phyloP scores from a whole-genome alignment of 805 yeast genomes.

The Saccharomycopsis babjevae region DNA sequence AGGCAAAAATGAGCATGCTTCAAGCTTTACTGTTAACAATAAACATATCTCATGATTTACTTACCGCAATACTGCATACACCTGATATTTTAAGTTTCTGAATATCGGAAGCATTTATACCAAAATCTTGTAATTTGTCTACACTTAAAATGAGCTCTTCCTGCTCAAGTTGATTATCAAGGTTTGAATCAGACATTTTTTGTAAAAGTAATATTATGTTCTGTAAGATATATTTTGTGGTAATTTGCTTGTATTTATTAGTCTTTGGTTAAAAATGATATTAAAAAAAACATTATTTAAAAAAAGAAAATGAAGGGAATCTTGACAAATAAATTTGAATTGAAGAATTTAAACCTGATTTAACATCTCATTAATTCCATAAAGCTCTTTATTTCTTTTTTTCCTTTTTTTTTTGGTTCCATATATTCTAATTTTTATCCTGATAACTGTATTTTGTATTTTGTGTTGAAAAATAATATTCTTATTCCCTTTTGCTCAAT shows the following conservation, averaged over 20 bases:
- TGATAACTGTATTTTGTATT: not conserved
- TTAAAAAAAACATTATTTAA: no score
- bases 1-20: not conserved
- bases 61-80: slow-evolving; percentile 53
- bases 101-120: slow-evolving; percentile 64
- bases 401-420: not conserved
- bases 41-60: slow-evolving; percentile 26
- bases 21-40: not conserved
- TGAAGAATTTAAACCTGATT: no score
- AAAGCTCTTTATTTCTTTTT: no score
- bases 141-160: slow-evolving; percentile 1
- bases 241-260: no score
- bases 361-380: no score
- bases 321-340: no score
- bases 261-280: no score
- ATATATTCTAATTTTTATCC: not conserved
- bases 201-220: no score
- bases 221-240: no score
- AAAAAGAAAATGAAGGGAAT: no score
- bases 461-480: not conserved
- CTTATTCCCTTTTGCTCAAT: not conserved
- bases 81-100: slow-evolving; percentile 59
- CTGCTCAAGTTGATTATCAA: not conserved
- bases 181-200: not conserved
- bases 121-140: slow-evolving; percentile 51